Evolutionary conservation across 2,329 filamentous ascomycete genomes (phyloP).

Genomic region (Phaeosphaeriaceae sp.): DNA sequence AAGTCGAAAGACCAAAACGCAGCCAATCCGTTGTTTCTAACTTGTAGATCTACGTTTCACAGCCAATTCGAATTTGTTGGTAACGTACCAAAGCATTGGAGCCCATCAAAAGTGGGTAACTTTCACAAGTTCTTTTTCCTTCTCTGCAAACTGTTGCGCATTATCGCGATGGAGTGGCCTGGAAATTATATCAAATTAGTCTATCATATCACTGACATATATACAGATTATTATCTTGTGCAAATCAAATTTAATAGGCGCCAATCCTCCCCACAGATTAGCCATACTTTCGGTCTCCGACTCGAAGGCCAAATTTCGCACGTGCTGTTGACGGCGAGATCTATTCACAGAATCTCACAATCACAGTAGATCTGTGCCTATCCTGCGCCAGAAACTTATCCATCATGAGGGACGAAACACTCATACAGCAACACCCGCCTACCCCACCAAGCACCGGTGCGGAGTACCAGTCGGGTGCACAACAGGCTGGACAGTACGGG

Average conservation of each 20-base stretch:
- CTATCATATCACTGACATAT: conserved; percentile 32
- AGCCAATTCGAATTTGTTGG: conserved; percentile 37
- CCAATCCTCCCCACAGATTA: neutral
- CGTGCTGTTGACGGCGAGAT: conserved; percentile 6
- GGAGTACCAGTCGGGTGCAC: conserved; percentile 47
- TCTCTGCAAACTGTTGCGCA: conserved; percentile 39
- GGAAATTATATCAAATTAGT: conserved; percentile 22
- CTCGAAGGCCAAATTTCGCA: conserved; percentile 10
- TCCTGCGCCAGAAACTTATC: conserved; percentile 14
- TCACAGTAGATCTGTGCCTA: conserved; percentile 7
- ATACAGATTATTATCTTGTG: conserved; percentile 25
- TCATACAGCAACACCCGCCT: conserved; percentile 46
- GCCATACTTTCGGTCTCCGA: conserved; percentile 17
- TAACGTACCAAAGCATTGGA: conserved; percentile 24
- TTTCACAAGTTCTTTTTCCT: conserved; percentile 43
- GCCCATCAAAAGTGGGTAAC: conserved; percentile 41
- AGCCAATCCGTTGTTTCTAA: conserved; percentile 41
- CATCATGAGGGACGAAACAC: conserved; percentile 43
- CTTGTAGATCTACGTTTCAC: conserved; percentile 21
- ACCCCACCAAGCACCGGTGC: conserved; percentile 41
- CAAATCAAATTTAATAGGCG: conserved; percentile 7
- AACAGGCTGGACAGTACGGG: conserved; percentile 53
- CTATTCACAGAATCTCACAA: conserved; percentile 8
- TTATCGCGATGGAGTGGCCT: conserved; percentile 44
- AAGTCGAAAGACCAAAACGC: conserved; percentile 40